A percentile compares a stretch with the other conserved stretches of the same genome.
Conservation (phyloP, 2,329 filamentous ascomycete genomes). For the Stemphylium lycopersici region DNA sequence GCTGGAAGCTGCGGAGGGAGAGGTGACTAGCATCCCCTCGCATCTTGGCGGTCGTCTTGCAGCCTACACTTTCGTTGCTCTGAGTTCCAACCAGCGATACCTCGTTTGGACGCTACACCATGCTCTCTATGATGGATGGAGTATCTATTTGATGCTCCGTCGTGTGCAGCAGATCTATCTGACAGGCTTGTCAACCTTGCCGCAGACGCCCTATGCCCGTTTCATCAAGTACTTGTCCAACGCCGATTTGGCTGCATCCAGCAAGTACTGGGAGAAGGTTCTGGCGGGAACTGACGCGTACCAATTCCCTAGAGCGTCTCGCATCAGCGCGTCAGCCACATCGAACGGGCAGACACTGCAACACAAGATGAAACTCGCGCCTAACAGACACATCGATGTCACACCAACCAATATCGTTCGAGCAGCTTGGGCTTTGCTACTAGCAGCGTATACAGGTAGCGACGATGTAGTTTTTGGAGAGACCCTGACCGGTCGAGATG, state of each 20-base stretch:
- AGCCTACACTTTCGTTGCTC: conserved; percentile 35
- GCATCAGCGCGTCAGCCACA: conserved; percentile 21
- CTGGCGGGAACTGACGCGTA: conserved; percentile 33
- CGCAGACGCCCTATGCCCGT: conserved; percentile 33
- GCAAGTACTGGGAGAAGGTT: conserved; percentile 43
- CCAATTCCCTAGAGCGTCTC: conserved; percentile 42
- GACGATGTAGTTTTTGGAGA: conserved; percentile 34
- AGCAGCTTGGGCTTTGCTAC: conserved; percentile 35
- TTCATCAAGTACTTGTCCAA: conserved; percentile 45
- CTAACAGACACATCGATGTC: conserved; percentile 34
- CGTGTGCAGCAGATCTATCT: conserved; percentile 36
- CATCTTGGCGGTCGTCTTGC: conserved; percentile 33
- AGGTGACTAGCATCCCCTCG: conserved; percentile 23
- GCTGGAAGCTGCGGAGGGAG: conserved; percentile 24
- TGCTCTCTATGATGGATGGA: conserved; percentile 51
- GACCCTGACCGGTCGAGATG: conserved; percentile 46
- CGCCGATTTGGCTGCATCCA: conserved; percentile 25
- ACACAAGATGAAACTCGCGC: conserved; percentile 31
- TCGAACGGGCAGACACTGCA: conserved; percentile 33
- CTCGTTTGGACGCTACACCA: conserved; percentile 52
- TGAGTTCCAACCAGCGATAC: conserved; percentile 23
- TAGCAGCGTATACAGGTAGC: conserved; percentile 26
- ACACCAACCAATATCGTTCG: conserved; percentile 33
- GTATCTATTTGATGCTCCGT: conserved; percentile 38
- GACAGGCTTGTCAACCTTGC: conserved; percentile 18